Evolutionary conservation across 805 yeast genomes (phyloP), one percentile per base, ranked within the genome.

Genomic region (Candida insectorum): DNA sequence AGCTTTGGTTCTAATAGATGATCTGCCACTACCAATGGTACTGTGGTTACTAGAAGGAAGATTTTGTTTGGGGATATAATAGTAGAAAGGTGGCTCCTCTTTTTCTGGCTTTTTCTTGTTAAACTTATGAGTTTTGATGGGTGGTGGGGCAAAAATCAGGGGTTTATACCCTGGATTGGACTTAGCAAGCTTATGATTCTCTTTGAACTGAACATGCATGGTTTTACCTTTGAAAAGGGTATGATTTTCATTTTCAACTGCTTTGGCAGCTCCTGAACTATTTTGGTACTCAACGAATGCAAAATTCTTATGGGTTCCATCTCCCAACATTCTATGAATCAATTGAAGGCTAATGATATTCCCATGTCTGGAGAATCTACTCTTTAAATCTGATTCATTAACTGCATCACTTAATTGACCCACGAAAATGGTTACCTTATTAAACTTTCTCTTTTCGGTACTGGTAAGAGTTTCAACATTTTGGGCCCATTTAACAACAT

Each of bases 191-290:
- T 24, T 16, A 12, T 37, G 21, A 34, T 56, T 57, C 53, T 84
- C 93, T 37, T 85, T 74, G 52, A 81, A 85, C 56, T 85, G 94
- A 29, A 87, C 96, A 55, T 84, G 93, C 68, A 87, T 82, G 6
- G 91, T 81, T 53, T 73, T 80, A 37, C 75, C 77, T 48, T 76
- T 61, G 51, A 87, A 77, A 54, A 80, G 73, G 2, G 94, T 71
- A 58, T 86, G 95, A 52, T 88, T 86, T 51, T 85, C 93, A 41
- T 79, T 70, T 55, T 86, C 94, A 34, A 87, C 85, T 1, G 96
- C 95, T 30, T 85, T 71, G 4, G 93, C 94, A 6, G 95, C 95
- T 15, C 93, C 76, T 15, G 72, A 70, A 46, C 81, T 88, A 8
- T 71, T 65, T 22, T 65, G 67, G 49, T 65, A 87, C 37, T 75